Base-by-base conservation (phyloP, 805 yeast genomes). In the Pichia phayaonensis region DNA sequence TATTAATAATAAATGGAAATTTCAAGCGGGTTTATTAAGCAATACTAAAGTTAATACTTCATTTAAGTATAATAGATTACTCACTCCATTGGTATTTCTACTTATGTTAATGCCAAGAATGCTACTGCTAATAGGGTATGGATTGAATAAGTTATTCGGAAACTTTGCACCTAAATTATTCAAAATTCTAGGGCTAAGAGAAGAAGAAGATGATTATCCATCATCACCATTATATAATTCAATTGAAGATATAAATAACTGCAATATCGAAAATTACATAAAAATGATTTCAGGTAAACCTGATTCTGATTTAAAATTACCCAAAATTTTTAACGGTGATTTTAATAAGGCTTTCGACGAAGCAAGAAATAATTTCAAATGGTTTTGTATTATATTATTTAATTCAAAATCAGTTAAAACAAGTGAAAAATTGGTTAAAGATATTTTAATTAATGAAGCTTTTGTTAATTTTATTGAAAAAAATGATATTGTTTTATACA, bases 21-120 rank as follows among this genome's bases (percentile, higher is more conserved):
- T 62, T 38, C 63, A 65, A 46, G 54, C 66, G 4, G 72, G 70
- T 2, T 46, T 66, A 21, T 48, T 55, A n/a, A 13, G 23, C 4
- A 42, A 27, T n/a, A 31, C n/a, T 4, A 39, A 39, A 21, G 24
- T 15, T 4, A 18, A 7, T 16, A 38, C 18, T 38, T 18, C 41
- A 8, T 16, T 12, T 4, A 45, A 49, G 18, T 24, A 38, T 6
- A 48, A 42, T 22, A 51, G 29, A 26, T 13, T 61, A 8, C 43
- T 61, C 13, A 57, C 66, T 15, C 75, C 83, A 2, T 48, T 81
- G 8, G 60, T 83, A 57, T 68, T 82, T 47, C 60, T 83, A 1
- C 56, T 84, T 2, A 63, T 83, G 61, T 54, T 83, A 8, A 63
- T 84, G 12, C 90, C 90, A 13, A 74, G 71, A 50, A 56, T 80